Evolutionary conservation across 768 basidiomycete species (phyloP), one percentile per base, ranked within the genome.

Genomic region (Russula lepida): DNA sequence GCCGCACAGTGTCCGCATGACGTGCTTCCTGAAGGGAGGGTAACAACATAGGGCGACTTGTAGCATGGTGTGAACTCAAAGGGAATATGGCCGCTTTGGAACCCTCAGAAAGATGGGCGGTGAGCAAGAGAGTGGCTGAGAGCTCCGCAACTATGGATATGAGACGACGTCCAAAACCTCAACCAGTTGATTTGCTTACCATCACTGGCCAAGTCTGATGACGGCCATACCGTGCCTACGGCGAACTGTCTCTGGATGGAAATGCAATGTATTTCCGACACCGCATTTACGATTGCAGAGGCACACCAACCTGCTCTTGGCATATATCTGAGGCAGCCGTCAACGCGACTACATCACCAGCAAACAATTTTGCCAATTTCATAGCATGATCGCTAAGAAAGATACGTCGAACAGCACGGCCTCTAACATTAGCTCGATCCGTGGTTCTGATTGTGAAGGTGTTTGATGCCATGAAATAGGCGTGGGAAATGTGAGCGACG

Each of bases 161-260:
- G 54, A 54, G 47, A 59, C 27, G 33, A 23, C 2, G 35, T 30
- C 28, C 12, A 44, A 56, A 54, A 35, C 39, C 57, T 44, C 21
- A 11, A 41, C 33, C 23, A 21, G 35, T 11, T 52, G 41, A 57
- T 57, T 32, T 62, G 77, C 84, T 68, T 71, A 87, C 89, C 75
- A 62, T 83, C 80, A 54, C 77, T 77, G 28, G 82, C 69, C 57
- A 85, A 56, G 8, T 88, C 85, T 48, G 78, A 67, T 41, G 85
- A 86, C n/a, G 89, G 88, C 89, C 89, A 92, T 66, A 81, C 79
- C 49, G 84, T 74, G 6, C 89, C 90, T 56, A 90, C 75, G 13
- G 84, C 81, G 70, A 85, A 84, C 47, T 77, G 72, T 85, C 87
- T 60, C 44, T 51, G 35, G 57, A 54, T 21, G 4, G 33, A 15